These are phyloP conservation scores for Cutaneotrichosporon cavernicola DNA, from an alignment of 1,284 basidiomycete species.

Conservation along the genomic window DNA sequence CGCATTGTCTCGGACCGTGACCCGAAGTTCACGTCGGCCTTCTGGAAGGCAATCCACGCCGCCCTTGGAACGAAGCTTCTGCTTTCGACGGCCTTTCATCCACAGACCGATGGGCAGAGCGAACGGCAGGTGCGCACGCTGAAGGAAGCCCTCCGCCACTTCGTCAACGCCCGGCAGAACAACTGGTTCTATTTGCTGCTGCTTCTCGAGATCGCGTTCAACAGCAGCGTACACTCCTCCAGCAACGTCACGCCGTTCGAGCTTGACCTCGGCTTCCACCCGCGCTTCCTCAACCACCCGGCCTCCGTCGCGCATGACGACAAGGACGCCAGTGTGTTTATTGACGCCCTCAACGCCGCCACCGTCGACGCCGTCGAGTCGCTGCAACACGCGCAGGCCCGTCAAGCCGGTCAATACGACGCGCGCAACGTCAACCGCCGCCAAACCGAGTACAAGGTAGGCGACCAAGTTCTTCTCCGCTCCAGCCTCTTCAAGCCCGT, in stretches of 20 bases:
- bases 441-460: not conserved
- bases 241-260: too few species aligned
- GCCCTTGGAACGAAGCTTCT: not conserved
- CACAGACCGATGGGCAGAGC: conserved; percentile 33
- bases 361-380: not conserved
- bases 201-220: not conserved
- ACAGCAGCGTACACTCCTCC: not conserved
- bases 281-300: too few species aligned
- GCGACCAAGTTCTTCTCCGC: not conserved
- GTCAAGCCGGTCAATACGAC: not conserved
- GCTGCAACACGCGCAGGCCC: not conserved
- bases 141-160: conserved; percentile 34
- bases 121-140: conserved; percentile 31
- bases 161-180: conserved; percentile 49
- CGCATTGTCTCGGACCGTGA: not conserved
- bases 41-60: not conserved
- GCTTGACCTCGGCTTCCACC: too few species aligned
- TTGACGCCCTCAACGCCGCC: too few species aligned
- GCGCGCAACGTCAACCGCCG: not conserved
- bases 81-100: not conserved
- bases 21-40: not conserved
- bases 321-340: too few species aligned
- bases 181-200: conserved; percentile 50
- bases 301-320: too few species aligned
- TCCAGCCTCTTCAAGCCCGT: not conserved